phyloP scores from a whole-genome alignment of 495 filamentous ascomycete species.

The Neurospora hispaniola region DNA sequence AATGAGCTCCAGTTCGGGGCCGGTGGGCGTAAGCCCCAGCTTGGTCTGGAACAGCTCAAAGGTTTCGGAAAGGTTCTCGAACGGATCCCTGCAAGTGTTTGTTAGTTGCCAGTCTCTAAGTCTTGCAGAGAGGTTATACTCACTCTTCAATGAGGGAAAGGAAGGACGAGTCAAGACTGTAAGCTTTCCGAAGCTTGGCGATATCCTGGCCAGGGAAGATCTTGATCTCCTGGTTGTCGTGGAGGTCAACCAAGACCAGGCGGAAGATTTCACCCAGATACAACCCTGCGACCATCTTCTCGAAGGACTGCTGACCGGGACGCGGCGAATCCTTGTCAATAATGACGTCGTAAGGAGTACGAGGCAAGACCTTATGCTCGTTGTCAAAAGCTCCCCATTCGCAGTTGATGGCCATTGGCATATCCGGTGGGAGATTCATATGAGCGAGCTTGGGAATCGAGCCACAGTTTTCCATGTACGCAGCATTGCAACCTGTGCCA shows the following conservation, averaged over 20 bases:
- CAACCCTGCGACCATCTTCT: slow-evolving; percentile 96
- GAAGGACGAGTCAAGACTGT: slow-evolving; percentile 85
- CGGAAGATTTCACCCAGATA: slow-evolving; percentile 96
- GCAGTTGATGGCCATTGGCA: slow-evolving; percentile 96
- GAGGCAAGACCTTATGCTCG: slow-evolving; percentile 83
- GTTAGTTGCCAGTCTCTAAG: not conserved
- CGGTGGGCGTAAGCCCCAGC: slow-evolving; percentile 55
- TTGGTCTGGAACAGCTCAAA: slow-evolving; percentile 64
- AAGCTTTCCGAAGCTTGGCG: slow-evolving; percentile 64
- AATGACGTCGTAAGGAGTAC: slow-evolving; percentile 72
- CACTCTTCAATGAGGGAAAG: slow-evolving; percentile 88
- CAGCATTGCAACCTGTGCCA: slow-evolving; percentile 95
- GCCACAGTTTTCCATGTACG: slow-evolving; percentile 91
- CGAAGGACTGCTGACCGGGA: slow-evolving; percentile 90
- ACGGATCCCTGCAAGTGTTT: slow-evolving; percentile 57
- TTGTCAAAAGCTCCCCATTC: slow-evolving; percentile 99
- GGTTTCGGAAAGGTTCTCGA: slow-evolving; percentile 85
- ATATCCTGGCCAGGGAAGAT: slow-evolving; percentile 82
- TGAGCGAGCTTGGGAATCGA: slow-evolving; percentile 90
- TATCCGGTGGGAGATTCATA: slow-evolving; percentile 79
- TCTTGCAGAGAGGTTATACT: slow-evolving; percentile 6
- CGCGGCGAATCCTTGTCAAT: slow-evolving; percentile 91
- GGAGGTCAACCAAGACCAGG: slow-evolving; percentile 73
- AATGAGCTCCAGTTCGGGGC: slow-evolving; percentile 72
- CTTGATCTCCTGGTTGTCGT: slow-evolving; percentile 61